phyloP scores from a whole-genome alignment of 345 rosid species.

The Isatis tinctoria region DNA sequence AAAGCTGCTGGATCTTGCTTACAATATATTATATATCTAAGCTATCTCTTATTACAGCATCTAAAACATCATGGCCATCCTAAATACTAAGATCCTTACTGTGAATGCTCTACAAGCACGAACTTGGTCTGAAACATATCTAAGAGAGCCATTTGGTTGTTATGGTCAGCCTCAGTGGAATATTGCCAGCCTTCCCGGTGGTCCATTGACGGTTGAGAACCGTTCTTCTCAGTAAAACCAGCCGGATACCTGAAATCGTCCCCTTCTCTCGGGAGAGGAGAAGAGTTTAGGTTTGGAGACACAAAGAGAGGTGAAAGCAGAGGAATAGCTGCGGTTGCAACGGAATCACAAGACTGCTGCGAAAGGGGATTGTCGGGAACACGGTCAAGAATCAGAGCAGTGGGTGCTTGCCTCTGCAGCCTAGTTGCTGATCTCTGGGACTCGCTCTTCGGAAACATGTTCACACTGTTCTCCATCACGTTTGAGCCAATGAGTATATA shows the following conservation, averaged over 20 bases:
- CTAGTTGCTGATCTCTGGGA: slow-evolving; percentile 49
- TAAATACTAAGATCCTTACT: neutral
- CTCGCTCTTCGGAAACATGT: slow-evolving; percentile 24
- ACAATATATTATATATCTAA: neutral
- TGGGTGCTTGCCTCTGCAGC: slow-evolving; percentile 57
- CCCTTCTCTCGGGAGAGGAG: neutral
- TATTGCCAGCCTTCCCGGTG: slow-evolving; percentile 21
- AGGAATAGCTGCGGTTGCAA: slow-evolving; percentile 39
- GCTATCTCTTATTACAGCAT: slow-evolving; percentile 1
- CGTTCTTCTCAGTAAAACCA: neutral
- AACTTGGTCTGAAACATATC: slow-evolving; percentile 44
- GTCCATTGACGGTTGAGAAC: slow-evolving; percentile 9
- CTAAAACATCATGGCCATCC: neutral
- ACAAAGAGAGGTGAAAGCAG: slow-evolving; percentile 48
- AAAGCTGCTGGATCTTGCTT: neutral
- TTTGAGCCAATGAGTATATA: neutral
- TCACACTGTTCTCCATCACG: slow-evolving; percentile 29
- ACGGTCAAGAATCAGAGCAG: slow-evolving; percentile 35
- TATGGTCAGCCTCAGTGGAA: slow-evolving; percentile 20
- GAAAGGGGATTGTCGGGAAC: neutral
- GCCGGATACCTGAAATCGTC: slow-evolving; percentile 30
- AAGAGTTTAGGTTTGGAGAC: slow-evolving; percentile 27
- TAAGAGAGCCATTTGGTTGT: slow-evolving; percentile 33
- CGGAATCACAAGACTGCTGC: slow-evolving; percentile 3
- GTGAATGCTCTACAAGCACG: slow-evolving; percentile 38